A percentile compares a stretch with the other conserved stretches of the same genome.
These are phyloP conservation scores for Dendrobium nobile DNA, from an alignment of 106 monocot species.

Conservation along the genomic window DNA sequence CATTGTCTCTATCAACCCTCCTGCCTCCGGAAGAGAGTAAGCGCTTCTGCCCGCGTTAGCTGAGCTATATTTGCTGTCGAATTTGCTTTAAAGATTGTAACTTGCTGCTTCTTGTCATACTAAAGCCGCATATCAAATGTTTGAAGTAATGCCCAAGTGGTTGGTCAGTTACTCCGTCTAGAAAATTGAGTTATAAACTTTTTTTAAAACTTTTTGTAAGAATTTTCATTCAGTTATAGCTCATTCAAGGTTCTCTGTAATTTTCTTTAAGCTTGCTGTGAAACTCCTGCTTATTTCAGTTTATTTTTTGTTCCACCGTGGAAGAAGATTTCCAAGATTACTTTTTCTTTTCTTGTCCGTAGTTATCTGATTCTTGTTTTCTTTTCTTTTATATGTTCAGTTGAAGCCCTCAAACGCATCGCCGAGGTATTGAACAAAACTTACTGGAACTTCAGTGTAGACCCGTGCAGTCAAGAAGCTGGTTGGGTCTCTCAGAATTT, in stretches of 20 bases:
- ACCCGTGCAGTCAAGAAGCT: slow-evolving; percentile 44
- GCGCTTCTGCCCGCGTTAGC: background rate
- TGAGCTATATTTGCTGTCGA: background rate
- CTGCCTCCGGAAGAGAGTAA: slow-evolving; percentile 4
- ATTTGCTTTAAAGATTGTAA: background rate
- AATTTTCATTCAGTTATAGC: too few relatives aligned
- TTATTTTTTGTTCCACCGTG: too few relatives aligned
- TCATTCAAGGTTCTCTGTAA: too few relatives aligned
- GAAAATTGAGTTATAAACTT: too few relatives aligned
- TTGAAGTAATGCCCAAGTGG: background rate
- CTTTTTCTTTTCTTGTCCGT: slow-evolving; percentile 3
- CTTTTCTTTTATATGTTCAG: slow-evolving; percentile 20
- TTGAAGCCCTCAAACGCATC: slow-evolving; percentile 28
- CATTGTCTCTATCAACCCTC: background rate
- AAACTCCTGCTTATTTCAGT: too few relatives aligned
- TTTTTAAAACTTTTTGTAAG: too few relatives aligned
- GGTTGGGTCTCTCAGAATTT: slow-evolving; percentile 29
- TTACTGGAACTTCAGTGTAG: slow-evolving; percentile 58
- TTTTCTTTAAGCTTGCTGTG: too few relatives aligned
- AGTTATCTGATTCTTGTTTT: background rate
- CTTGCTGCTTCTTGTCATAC: background rate
- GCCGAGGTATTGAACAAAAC: slow-evolving; percentile 32
- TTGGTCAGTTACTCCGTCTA: background rate
- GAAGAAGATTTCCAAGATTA: too few relatives aligned
- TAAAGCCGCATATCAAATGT: background rate